Conservation (phyloP, 2,329 filamentous ascomycete species). For the Hypoxylon sp. region DNA sequence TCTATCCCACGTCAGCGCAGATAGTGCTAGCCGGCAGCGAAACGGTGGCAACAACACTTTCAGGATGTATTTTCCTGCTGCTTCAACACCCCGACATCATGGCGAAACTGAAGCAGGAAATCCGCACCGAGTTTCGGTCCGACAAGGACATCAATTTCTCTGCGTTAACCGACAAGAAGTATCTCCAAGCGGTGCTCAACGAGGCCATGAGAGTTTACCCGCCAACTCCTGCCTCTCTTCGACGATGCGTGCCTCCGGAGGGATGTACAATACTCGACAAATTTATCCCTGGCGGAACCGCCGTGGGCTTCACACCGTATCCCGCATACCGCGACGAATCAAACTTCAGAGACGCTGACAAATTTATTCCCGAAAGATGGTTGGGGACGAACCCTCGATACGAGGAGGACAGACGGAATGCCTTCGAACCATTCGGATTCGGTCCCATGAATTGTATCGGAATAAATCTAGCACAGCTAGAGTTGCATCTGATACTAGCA, state of each 20-base stretch:
- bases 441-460: constrained; percentile 13
- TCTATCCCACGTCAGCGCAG: constrained; percentile 10
- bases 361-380: constrained; percentile 7
- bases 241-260: neutral
- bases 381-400: constrained; percentile 2
- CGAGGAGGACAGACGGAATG: neutral
- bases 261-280: constrained; percentile 4
- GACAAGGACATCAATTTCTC: constrained; percentile 3
- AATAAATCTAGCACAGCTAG: constrained; percentile 5
- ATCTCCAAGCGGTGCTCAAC: constrained; percentile 7
- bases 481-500: constrained; percentile 11
- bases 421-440: constrained; percentile 3
- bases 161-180: neutral
- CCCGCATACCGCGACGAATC: constrained; percentile 5
- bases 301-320: constrained; percentile 5
- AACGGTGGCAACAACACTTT: constrained; percentile 7
- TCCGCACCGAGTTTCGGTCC: constrained; percentile 1
- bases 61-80: constrained; percentile 3
- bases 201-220: constrained; percentile 12
- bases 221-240: neutral
- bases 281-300: constrained; percentile 4
- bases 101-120: constrained; percentile 3
- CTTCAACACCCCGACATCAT: neutral
- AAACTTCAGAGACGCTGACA: constrained; percentile 1
- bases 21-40: constrained; percentile 4